Conservation (phyloP, 2,329 filamentous ascomycete genomes). For the Exophiala oligosperma region DNA sequence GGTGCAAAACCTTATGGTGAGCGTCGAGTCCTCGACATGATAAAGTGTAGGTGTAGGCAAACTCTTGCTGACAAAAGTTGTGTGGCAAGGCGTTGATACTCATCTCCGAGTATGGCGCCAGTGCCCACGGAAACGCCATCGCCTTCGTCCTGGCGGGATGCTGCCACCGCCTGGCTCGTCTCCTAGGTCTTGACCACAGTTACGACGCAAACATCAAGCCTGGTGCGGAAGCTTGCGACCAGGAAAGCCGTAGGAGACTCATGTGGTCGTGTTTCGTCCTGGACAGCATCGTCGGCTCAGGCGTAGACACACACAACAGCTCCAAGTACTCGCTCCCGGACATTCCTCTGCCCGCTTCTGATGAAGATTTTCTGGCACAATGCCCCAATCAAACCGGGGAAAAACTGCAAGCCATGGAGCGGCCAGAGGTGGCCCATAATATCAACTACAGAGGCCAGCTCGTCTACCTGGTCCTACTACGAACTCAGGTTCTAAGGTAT, state of each 20-base stretch:
- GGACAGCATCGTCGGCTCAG: neutral
- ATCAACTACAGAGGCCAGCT: neutral
- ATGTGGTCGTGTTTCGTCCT: neutral
- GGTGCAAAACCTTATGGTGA: neutral
- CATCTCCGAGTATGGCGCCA: neutral
- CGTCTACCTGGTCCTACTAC: neutral
- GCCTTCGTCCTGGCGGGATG: neutral
- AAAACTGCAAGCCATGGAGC: too few relatives aligned
- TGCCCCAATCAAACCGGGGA: too few relatives aligned
- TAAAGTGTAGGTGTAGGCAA: too few relatives aligned
- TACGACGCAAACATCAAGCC: neutral
- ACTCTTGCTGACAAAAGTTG: neutral
- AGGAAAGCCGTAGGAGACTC: neutral
- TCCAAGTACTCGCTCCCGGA: neutral
- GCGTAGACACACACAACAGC: neutral
- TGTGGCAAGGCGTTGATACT: neutral
- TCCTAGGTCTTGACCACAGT: neutral
- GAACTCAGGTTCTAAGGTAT: neutral
- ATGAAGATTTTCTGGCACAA: too few relatives aligned
- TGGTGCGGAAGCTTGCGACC: neutral
- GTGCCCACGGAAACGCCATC: neutral
- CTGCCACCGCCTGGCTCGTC: neutral
- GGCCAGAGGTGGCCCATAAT: too few relatives aligned
- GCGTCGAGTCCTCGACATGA: too few relatives aligned
- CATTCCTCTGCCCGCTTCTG: too few relatives aligned